Conservation (phyloP, 176 grass and related monocot genomes). For the Urochloa ruziziensis region DNA sequence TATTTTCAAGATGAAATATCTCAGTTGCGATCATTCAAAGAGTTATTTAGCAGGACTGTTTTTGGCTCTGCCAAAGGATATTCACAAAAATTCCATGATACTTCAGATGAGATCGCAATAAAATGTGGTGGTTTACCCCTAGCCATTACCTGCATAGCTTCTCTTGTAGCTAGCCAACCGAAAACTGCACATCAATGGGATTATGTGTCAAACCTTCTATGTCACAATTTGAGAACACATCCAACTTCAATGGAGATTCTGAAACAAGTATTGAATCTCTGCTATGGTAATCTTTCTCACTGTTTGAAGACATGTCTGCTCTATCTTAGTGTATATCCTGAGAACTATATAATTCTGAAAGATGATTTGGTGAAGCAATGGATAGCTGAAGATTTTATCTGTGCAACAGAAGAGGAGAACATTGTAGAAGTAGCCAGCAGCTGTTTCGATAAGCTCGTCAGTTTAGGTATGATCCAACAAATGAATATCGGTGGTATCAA, state of each 20-base stretch:
- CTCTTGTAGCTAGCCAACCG: background rate
- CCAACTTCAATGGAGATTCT: background rate
- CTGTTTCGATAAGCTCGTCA: constrained; percentile 20
- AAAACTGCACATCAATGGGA: background rate
- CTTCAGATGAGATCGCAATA: background rate
- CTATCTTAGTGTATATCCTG: constrained; percentile 12
- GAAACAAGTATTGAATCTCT: background rate
- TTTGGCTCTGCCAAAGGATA: background rate
- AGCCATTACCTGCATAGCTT: constrained; percentile 6
- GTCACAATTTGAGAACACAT: background rate
- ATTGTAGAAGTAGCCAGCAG: background rate
- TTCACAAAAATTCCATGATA: background rate
- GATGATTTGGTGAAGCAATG: constrained; percentile 17
- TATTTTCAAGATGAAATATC: background rate
- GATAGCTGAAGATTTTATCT: constrained; percentile 25
- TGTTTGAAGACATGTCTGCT: constrained; percentile 25
- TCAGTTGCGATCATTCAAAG: background rate
- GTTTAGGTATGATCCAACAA: background rate
- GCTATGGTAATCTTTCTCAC: background rate
- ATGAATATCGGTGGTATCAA: background rate
- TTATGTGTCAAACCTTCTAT: background rate
- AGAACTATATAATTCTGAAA: background rate
- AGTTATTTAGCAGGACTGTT: background rate
- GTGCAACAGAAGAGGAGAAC: background rate
- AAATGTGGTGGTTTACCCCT: constrained; percentile 26